A percentile compares a stretch with the other conserved stretches of the same genome.
phyloP scores from a whole-genome alignment of 345 rosid genomes.

The Citrus hindsii region DNA sequence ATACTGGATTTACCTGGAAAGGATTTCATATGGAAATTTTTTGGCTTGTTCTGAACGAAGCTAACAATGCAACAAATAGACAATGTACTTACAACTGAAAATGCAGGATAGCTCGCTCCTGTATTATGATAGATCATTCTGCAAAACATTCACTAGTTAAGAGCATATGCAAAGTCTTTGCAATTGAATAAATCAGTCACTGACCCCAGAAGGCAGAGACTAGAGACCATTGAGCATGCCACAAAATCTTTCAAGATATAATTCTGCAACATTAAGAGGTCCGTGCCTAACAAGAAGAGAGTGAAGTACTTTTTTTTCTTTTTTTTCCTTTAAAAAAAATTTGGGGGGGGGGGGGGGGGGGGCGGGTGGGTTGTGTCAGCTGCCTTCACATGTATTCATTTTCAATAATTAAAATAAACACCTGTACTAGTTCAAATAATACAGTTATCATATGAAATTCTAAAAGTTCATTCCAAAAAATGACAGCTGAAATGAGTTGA shows the following conservation, averaged over 20 bases:
- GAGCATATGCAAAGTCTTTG: neutral
- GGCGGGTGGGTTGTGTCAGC: neutral
- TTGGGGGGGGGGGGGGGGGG: too few species aligned
- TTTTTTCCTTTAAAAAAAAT: too few species aligned
- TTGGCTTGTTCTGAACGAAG: slow-evolving; percentile 1
- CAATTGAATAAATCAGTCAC: neutral
- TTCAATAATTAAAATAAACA: neutral
- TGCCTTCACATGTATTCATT: neutral
- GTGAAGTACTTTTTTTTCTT: neutral
- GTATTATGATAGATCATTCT: neutral
- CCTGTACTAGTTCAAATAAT: neutral
- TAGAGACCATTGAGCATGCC: neutral
- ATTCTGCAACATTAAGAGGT: neutral
- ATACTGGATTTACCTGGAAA: slow-evolving; percentile 11
- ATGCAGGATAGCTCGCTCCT: neutral
- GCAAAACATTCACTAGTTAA: neutral
- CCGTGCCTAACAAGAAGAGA: neutral
- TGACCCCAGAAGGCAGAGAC: neutral
- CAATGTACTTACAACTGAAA: neutral
- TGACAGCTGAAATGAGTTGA: neutral
- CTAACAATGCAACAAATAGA: neutral
- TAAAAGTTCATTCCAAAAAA: neutral
- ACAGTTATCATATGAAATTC: neutral
- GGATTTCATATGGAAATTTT: slow-evolving; percentile 13
- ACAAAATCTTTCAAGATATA: neutral